Conservation (phyloP, 257 asterid genomes). For the Prunella vulgaris region DNA sequence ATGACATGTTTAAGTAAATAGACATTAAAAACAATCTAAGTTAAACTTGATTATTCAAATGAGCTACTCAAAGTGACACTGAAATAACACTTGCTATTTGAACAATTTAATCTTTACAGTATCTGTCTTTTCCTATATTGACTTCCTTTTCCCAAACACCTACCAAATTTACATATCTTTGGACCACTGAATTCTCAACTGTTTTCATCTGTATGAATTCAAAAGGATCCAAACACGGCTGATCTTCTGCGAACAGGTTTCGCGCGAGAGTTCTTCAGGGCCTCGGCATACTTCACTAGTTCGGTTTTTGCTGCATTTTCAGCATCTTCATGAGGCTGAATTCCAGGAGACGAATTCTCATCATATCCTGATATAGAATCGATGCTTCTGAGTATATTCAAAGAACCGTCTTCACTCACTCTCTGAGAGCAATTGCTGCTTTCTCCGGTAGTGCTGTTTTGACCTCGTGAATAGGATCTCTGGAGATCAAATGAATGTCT, state of each 20-base stretch:
- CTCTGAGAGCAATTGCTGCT: constrained; percentile 31
- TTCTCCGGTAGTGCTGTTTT: constrained; percentile 27
- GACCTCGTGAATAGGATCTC: constrained; percentile 36
- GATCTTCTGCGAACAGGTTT: constrained; percentile 40
- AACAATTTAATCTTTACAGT: constrained; percentile 14
- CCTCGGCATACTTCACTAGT: constrained; percentile 73
- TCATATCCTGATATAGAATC: constrained; percentile 25
- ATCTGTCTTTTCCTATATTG: neutral
- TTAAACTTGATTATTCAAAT: neutral
- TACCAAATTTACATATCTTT: constrained; percentile 8
- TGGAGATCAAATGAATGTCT: constrained; percentile 48
- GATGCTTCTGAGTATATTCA: constrained; percentile 35
- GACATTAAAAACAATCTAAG: too few species aligned
- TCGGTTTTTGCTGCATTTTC: constrained; percentile 45
- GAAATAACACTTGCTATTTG: neutral
- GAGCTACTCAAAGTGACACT: neutral
- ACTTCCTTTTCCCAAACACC: neutral
- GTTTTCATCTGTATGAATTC: neutral
- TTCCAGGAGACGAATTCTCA: constrained; percentile 10
- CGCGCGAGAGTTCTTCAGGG: constrained; percentile 49
- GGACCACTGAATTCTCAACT: neutral
- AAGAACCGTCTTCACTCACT: constrained; percentile 40
- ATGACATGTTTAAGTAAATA: too few species aligned
- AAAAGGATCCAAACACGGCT: constrained; percentile 49
- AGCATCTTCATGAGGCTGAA: constrained; percentile 32